phyloP scores from a whole-genome alignment of 2,329 filamentous ascomycete genomes.

The Helminthosporium solani region DNA sequence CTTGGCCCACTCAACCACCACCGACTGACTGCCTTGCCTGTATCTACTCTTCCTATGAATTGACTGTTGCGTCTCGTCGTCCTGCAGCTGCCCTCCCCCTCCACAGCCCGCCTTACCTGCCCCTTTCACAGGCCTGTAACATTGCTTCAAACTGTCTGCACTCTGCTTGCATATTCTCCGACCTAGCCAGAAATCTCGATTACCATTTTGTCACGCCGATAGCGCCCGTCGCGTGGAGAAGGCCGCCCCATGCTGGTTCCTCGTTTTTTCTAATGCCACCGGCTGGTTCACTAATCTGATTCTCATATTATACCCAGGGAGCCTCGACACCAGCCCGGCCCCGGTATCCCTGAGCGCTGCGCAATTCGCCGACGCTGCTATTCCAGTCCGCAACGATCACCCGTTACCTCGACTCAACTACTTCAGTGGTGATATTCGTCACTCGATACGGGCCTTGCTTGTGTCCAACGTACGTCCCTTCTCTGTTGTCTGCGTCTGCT shows the following conservation, averaged over 20 bases:
- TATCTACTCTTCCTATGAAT: too few relatives aligned
- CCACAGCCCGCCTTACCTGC: constrained; percentile 7
- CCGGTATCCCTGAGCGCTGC: constrained; percentile 22
- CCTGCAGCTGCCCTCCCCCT: neutral
- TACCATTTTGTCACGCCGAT: constrained; percentile 16
- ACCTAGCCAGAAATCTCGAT: constrained; percentile 15
- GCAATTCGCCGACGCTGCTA: constrained; percentile 25
- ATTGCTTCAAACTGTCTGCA: neutral
- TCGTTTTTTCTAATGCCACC: constrained; percentile 26
- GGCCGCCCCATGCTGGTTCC: constrained; percentile 30
- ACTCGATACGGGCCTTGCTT: too few relatives aligned
- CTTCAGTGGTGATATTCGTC: constrained; percentile 2
- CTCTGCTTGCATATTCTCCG: constrained; percentile 26
- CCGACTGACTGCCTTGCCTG: too few relatives aligned
- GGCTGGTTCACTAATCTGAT: constrained; percentile 20
- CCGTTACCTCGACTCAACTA: constrained; percentile 15
- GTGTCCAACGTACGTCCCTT: too few relatives aligned
- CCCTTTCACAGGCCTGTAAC: constrained; percentile 2
- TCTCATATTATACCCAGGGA: constrained; percentile 28
- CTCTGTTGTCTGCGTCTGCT: neutral
- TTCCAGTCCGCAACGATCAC: constrained; percentile 21
- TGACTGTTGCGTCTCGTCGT: neutral
- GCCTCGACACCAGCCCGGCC: constrained; percentile 17
- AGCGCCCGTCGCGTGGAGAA: constrained; percentile 22
- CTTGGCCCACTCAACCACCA: neutral